Percentiles rank a stretch among this genome's conserved stretches.
Conservation (phyloP, 1,139 yeast genomes). For the Candida sp. region DNA sequence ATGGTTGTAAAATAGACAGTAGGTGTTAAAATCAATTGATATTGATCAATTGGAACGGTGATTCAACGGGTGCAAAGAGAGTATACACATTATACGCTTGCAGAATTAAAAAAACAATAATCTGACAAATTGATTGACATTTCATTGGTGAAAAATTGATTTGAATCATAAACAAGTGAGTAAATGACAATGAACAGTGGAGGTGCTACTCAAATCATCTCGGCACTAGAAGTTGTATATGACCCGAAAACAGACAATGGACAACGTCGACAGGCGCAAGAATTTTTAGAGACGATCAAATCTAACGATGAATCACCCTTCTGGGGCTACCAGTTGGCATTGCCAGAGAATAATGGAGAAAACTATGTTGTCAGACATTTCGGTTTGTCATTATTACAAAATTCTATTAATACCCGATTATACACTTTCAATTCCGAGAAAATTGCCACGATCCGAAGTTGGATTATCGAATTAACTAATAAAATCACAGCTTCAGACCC, state of each 20-base stretch:
- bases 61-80: background rate
- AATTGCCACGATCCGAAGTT: conserved; percentile 66
- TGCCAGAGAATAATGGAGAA: conserved; percentile 55
- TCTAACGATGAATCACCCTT: conserved; percentile 78
- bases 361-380: conserved; percentile 81
- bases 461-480: conserved; percentile 78
- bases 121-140: background rate
- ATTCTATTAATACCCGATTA: conserved; percentile 60
- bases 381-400: conserved; percentile 78
- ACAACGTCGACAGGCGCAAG: conserved; percentile 66
- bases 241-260: conserved; percentile 65
- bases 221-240: conserved; percentile 79
- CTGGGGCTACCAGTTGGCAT: conserved; percentile 89
- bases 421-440: conserved; percentile 59
- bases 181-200: conserved; percentile 54
- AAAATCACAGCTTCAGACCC: conserved; percentile 69
- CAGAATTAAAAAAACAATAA: too few relatives aligned
- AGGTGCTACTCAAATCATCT: conserved; percentile 66
- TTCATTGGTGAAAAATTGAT: background rate
- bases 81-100: background rate
- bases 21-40: background rate
- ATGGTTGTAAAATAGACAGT: background rate
- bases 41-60: background rate
- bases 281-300: conserved; percentile 72
- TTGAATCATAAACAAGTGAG: conserved; percentile 1